A percentile compares a stretch with the other conserved stretches of the same genome.
Conservation (phyloP, 805 yeast genomes). For the Candida boidinii region DNA sequence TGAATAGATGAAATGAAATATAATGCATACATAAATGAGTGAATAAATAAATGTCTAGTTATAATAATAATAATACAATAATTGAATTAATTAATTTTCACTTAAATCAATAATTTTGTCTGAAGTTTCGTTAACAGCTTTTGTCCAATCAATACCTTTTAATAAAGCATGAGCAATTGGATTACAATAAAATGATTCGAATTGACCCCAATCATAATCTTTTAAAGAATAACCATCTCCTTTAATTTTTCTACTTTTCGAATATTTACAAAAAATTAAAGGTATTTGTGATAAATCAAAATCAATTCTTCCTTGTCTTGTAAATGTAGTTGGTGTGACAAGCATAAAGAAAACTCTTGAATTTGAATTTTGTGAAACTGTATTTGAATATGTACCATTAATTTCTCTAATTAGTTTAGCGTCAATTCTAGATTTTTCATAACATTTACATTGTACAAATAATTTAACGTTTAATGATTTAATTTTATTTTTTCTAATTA, state of each 20-base stretch:
- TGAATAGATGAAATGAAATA: no score
- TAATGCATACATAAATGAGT: no score
- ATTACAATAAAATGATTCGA: constrained; percentile 29
- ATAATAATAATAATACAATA: no score
- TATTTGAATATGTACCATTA: constrained; percentile 36
- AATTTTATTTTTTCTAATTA: constrained; percentile 8
- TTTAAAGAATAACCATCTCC: constrained; percentile 19
- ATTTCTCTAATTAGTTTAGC: constrained; percentile 44
- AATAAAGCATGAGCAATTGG: constrained; percentile 26
- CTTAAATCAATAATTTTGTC: no score
- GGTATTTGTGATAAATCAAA: constrained; percentile 39
- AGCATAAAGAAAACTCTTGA: constrained; percentile 28
- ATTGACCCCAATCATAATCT: constrained; percentile 31
- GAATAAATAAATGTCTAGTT: no score
- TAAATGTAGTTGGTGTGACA: constrained; percentile 37
- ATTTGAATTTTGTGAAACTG: constrained; percentile 6
- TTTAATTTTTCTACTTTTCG: constrained; percentile 21
- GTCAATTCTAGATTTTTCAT: constrained; percentile 29
- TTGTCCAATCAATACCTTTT: constrained; percentile 26
- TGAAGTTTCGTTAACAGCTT: constrained; percentile 9
- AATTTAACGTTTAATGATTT: constrained; percentile 27
- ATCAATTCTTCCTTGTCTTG: constrained; percentile 36
- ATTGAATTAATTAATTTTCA: no score
- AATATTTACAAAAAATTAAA: constrained; percentile 32
- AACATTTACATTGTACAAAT: constrained; percentile 50